A percentile compares a stretch with the other conserved stretches of the same genome.
phyloP scores from a whole-genome alignment of 768 basidiomycete species.

The Hericium rajendrae region DNA sequence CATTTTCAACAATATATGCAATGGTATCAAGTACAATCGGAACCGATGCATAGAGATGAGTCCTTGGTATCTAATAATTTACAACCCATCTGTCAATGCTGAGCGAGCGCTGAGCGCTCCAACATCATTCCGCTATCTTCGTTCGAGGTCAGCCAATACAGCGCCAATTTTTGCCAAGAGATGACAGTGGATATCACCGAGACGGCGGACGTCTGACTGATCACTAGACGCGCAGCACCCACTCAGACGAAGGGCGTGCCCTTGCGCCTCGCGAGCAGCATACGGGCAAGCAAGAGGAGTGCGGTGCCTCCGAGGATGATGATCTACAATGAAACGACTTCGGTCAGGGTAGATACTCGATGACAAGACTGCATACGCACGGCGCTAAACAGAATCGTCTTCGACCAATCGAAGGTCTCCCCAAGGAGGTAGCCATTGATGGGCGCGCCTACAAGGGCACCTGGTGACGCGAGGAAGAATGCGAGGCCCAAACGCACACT shows the following conservation, averaged over 20 bases:
- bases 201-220: too few relatives aligned
- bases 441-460: conserved; percentile 17
- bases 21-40: too few relatives aligned
- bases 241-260: not conserved
- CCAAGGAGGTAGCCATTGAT: conserved; percentile 17
- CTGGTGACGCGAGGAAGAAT: conserved; percentile 13
- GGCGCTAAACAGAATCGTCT: conserved; percentile 17
- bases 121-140: too few relatives aligned
- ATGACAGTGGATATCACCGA: too few relatives aligned
- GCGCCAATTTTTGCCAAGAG: too few relatives aligned
- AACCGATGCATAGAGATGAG: too few relatives aligned
- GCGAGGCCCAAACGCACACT: conserved; percentile 24
- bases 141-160: too few relatives aligned
- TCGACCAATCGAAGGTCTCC: conserved; percentile 7
- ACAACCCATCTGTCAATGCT: too few relatives aligned
- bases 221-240: too few relatives aligned
- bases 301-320: not conserved
- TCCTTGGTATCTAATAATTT: too few relatives aligned
- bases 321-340: not conserved
- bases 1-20: too few relatives aligned
- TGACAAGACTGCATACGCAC: conserved; percentile 5
- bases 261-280: not conserved
- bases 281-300: not conserved
- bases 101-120: too few relatives aligned
- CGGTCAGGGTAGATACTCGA: not conserved